Conservation (phyloP, 2,329 filamentous ascomycete genomes). For the Paracamarosporium sp. region DNA sequence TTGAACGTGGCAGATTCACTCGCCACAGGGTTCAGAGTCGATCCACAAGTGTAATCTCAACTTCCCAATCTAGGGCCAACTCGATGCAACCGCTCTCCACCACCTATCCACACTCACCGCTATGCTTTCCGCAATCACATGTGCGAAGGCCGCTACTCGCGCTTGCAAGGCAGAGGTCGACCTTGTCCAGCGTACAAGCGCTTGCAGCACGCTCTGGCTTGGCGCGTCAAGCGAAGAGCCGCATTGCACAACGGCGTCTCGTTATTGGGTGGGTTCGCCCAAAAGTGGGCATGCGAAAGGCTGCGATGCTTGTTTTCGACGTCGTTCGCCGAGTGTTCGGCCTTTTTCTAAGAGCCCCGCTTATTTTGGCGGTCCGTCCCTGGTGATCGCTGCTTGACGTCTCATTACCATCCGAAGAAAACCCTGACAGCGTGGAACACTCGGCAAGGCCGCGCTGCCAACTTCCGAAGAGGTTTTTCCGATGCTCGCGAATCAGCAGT, state of each 20-base stretch:
- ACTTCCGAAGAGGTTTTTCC: not conserved
- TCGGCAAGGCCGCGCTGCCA: not conserved
- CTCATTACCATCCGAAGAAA: not conserved
- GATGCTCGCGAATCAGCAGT: not conserved
- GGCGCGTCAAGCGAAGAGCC: conserved; percentile 3
- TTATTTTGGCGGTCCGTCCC: conserved; percentile 1
- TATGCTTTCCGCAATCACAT: not conserved
- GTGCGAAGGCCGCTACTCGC: not conserved
- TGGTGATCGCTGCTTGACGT: not conserved
- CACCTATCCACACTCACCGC: conserved; percentile 5
- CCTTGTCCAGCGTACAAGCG: not conserved
- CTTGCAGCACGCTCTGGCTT: not conserved
- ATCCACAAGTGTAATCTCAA: not conserved
- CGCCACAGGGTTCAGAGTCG: not conserved
- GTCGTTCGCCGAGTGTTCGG: conserved; percentile 6
- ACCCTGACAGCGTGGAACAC: not conserved
- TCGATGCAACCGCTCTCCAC: not conserved
- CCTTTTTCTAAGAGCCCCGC: not conserved
- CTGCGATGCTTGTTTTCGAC: not conserved
- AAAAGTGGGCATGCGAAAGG: conserved; percentile 1
- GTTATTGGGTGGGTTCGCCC: no score
- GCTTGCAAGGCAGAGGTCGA: not conserved
- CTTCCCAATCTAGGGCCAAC: not conserved
- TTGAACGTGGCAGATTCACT: conserved; percentile 8
- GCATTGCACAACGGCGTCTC: not conserved